Conservation (phyloP, 129 eudicot species). For the Pittosporum tobira region DNA sequence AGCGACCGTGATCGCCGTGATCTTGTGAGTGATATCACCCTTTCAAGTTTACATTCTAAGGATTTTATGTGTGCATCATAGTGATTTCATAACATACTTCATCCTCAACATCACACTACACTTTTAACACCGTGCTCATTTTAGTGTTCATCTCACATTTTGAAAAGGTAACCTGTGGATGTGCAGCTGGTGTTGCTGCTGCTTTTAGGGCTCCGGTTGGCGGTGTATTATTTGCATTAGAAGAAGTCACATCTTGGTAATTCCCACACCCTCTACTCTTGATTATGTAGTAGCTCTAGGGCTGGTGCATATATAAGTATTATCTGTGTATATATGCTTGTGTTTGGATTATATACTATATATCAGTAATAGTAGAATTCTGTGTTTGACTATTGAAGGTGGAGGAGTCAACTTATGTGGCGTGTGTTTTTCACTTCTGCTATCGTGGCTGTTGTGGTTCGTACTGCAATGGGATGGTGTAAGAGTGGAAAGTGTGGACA, state of each 20-base stretch:
- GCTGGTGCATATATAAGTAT: background rate
- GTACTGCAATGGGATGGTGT: constrained; percentile 98
- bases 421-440: constrained; percentile 99
- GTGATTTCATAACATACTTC: background rate
- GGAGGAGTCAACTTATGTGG: constrained; percentile 99
- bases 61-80: background rate
- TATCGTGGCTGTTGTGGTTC: constrained; percentile 92
- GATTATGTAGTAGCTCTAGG: background rate
- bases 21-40: constrained; percentile 55
- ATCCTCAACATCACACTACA: too few species aligned
- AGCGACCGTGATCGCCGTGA: constrained; percentile 98
- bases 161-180: constrained; percentile 99
- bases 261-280: constrained; percentile 8
- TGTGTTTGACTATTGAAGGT: constrained; percentile 47
- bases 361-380: too few species aligned
- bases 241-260: constrained; percentile 99
- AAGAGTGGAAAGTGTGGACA: constrained; percentile 86
- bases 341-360: background rate
- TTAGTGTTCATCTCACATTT: constrained; percentile 26
- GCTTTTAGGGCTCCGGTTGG: constrained; percentile 99
- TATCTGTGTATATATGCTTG: background rate
- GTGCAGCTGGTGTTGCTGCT: constrained; percentile 99
- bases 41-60: background rate
- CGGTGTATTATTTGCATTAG: constrained; percentile 97
- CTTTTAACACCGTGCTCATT: too few species aligned